A percentile compares a stretch with the other conserved stretches of the same genome.
These are phyloP conservation scores for Purpureocillium takamizusanense DNA, from an alignment of 2,329 filamentous ascomycete species.

Conservation along the genomic window DNA sequence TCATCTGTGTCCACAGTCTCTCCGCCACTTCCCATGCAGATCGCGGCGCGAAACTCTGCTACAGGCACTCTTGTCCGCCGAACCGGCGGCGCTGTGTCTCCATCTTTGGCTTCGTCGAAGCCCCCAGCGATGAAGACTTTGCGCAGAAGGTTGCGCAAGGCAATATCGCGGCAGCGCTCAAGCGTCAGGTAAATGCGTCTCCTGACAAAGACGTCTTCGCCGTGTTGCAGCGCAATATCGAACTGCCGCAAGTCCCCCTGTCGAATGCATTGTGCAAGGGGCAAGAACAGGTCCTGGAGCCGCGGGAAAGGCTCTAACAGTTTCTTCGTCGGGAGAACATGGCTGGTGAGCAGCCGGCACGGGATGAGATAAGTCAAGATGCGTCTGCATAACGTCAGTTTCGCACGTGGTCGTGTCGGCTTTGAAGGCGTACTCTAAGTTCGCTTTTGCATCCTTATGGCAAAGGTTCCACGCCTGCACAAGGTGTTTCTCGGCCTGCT, in stretches of 20 bases:
- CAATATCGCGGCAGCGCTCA: slow-evolving; percentile 85
- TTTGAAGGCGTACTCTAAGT: slow-evolving; percentile 61
- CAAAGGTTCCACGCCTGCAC: slow-evolving; percentile 77
- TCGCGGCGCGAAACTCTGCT: slow-evolving; percentile 74
- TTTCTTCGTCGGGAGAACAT: slow-evolving; percentile 65
- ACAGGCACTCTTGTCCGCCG: slow-evolving; percentile 73
- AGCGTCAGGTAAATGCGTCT: slow-evolving; percentile 90
- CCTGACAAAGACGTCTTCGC: slow-evolving; percentile 89
- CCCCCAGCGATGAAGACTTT: slow-evolving; percentile 85
- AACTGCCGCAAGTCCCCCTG: slow-evolving; percentile 76
- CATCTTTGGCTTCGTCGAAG: slow-evolving; percentile 68
- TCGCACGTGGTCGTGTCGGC: not conserved
- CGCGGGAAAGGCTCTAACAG: slow-evolving; percentile 69
- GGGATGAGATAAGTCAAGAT: slow-evolving; percentile 94
- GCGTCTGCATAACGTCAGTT: slow-evolving; percentile 42
- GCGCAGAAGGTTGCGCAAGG: slow-evolving; percentile 80
- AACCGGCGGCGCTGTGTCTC: slow-evolving; percentile 49
- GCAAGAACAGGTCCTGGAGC: slow-evolving; percentile 69
- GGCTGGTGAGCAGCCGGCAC: slow-evolving; percentile 80
- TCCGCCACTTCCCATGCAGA: slow-evolving; percentile 61
- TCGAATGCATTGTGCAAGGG: slow-evolving; percentile 71
- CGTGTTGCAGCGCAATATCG: slow-evolving; percentile 68
- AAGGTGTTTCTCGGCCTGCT: slow-evolving; percentile 68
- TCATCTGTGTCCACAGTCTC: slow-evolving; percentile 75
- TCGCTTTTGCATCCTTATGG: slow-evolving; percentile 60